phyloP scores from a whole-genome alignment of 2,329 filamentous ascomycete genomes.

The Pseudocercospora pini-densiflorae region DNA sequence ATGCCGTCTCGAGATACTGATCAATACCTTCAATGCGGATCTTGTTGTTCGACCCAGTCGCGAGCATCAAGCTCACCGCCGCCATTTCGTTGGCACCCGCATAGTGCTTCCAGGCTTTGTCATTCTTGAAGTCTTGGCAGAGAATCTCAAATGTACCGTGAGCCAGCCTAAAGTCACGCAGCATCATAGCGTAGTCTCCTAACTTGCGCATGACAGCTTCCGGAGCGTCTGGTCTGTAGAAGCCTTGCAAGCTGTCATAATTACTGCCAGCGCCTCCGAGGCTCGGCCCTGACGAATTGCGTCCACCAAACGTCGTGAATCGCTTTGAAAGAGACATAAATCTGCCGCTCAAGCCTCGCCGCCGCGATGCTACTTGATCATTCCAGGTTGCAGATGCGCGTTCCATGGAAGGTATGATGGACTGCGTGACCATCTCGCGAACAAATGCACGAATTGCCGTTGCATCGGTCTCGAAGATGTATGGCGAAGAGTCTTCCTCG shows the following conservation, averaged over 20 bases:
- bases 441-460: constrained; percentile 87
- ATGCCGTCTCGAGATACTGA: constrained; percentile 84
- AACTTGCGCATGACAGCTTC: constrained; percentile 93
- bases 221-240: constrained; percentile 80
- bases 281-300: constrained; percentile 59
- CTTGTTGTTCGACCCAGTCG: constrained; percentile 74
- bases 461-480: constrained; percentile 90
- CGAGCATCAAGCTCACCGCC: constrained; percentile 79
- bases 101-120: constrained; percentile 96
- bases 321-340: constrained; percentile 93
- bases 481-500: constrained; percentile 72
- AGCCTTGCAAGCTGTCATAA: constrained; percentile 78
- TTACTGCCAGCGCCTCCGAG: constrained; percentile 60
- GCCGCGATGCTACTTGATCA: constrained; percentile 89
- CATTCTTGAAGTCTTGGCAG: constrained; percentile 85
- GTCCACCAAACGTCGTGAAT: constrained; percentile 80
- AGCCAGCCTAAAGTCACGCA: constrained; percentile 92
- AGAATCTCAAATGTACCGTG: constrained; percentile 91
- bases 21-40: constrained; percentile 80
- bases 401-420: constrained; percentile 95
- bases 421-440: constrained; percentile 93
- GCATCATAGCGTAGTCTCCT: constrained; percentile 95
- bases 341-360: constrained; percentile 86
- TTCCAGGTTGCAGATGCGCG: constrained; percentile 91
- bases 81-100: constrained; percentile 96